Percentiles rank a stretch among this genome's conserved stretches.
Conservation (phyloP, 306 rosid genomes). For the Cajanus cajan region DNA sequence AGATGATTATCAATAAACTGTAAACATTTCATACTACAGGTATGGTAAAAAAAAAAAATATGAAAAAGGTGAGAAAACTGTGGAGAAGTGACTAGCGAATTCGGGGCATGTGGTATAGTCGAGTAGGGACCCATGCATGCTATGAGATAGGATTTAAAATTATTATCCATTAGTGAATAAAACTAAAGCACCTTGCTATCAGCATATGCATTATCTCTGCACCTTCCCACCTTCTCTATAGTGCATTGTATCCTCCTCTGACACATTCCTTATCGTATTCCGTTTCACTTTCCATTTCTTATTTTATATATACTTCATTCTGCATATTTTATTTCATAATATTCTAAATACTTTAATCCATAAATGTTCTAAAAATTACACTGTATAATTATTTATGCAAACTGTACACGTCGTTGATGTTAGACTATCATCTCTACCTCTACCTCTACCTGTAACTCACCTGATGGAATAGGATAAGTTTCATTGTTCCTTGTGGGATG, state of each 20-base stretch:
- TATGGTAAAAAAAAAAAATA: neutral
- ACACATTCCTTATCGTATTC: constrained; percentile 44
- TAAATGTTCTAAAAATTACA: neutral
- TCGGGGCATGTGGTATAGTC: constrained; percentile 50
- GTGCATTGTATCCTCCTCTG: constrained; percentile 62
- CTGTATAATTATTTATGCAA: too few relatives aligned
- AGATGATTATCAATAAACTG: too few relatives aligned
- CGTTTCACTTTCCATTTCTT: neutral
- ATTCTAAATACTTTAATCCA: neutral
- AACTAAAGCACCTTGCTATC: constrained; percentile 13
- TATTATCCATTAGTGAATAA: constrained; percentile 9
- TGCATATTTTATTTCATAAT: neutral
- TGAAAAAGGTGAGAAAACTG: neutral
- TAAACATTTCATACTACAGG: too few relatives aligned
- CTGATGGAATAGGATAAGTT: neutral
- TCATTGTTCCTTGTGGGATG: neutral
- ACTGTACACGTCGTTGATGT: neutral
- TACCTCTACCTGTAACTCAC: neutral
- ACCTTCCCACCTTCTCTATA: constrained; percentile 7
- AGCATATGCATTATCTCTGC: constrained; percentile 33
- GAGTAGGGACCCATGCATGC: constrained; percentile 44
- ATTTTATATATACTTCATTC: neutral
- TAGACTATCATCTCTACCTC: neutral
- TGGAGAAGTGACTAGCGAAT: constrained; percentile 24
- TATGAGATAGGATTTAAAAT: constrained; percentile 30